Evolutionary conservation across 2,329 filamentous ascomycete species (phyloP).

Genomic region (Fusarium sulawesiense): DNA sequence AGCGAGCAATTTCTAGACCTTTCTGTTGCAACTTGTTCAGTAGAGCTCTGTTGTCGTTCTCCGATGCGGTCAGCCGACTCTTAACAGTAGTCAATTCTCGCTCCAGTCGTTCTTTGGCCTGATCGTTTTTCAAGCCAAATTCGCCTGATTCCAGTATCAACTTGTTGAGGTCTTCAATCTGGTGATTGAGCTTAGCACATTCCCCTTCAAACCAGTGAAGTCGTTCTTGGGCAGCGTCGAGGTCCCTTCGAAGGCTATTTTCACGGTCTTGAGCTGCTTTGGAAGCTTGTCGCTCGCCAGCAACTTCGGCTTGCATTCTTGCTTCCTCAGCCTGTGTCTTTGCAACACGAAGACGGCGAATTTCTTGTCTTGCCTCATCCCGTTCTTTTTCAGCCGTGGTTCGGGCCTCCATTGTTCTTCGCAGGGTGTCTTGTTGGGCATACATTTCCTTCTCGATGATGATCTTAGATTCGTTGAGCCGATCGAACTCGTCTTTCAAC

Average conservation of each 20-base stretch:
- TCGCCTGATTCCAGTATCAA: constrained; percentile 89
- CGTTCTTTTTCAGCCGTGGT: constrained; percentile 85
- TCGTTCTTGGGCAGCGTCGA: constrained; percentile 81
- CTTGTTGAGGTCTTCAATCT: constrained; percentile 88
- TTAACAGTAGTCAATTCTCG: constrained; percentile 91
- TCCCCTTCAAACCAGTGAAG: constrained; percentile 84
- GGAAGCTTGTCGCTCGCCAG: constrained; percentile 82
- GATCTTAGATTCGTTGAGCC: constrained; percentile 93
- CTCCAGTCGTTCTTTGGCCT: constrained; percentile 93
- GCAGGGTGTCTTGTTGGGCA: constrained; percentile 89
- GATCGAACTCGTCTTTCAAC: constrained; percentile 85
- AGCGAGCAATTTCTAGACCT: constrained; percentile 93
- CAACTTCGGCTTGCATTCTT: constrained; percentile 82
- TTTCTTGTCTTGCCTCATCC: constrained; percentile 87
- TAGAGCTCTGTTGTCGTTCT: constrained; percentile 95
- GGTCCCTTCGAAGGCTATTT: constrained; percentile 78
- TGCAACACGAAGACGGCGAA: constrained; percentile 82
- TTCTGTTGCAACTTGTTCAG: constrained; percentile 98
- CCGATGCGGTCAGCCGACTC: constrained; percentile 87
- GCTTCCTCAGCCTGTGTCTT: constrained; percentile 89
- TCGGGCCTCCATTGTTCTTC: constrained; percentile 85
- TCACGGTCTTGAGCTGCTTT: constrained; percentile 84
- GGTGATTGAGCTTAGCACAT: constrained; percentile 77
- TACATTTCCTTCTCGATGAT: constrained; percentile 98
- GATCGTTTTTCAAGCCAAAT: constrained; percentile 89